These are phyloP conservation scores for Colletotrichum sp. DNA, from an alignment of 2,329 filamentous ascomycete genomes.

Conservation along the genomic window DNA sequence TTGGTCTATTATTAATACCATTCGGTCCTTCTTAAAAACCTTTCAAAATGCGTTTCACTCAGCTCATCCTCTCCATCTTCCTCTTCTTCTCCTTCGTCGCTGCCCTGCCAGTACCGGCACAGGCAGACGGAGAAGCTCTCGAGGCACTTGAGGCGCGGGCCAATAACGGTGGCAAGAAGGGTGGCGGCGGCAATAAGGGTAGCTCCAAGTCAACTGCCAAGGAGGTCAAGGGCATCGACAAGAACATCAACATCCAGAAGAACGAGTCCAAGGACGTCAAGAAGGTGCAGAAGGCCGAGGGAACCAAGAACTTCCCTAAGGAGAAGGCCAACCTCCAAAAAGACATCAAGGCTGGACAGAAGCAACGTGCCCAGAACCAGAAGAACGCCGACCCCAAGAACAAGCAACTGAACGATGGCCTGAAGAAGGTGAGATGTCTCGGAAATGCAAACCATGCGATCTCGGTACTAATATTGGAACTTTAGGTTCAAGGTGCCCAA, in stretches of 20 bases:
- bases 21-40: fast-evolving
- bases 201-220: neutral
- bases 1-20: neutral
- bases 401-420: neutral
- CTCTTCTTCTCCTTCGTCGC: neutral
- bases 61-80: neutral
- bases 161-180: neutral
- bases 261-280: neutral
- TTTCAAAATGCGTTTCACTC: neutral
- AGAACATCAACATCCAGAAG: slow-evolving; percentile 9
- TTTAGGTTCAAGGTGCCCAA: slow-evolving; percentile 8
- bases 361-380: neutral
- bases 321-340: neutral
- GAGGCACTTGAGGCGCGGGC: neutral
- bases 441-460: too few relatives aligned
- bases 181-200: neutral
- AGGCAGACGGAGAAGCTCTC: neutral
- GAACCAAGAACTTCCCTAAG: neutral
- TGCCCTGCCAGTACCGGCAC: slow-evolving; percentile 2
- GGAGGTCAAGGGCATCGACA: neutral
- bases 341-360: neutral
- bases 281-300: neutral
- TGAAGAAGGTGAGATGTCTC: neutral
- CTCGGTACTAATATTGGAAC: neutral
- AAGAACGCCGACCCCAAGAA: neutral